Conservation (phyloP, 257 asterid species). For the Nicotiana tabacum region DNA sequence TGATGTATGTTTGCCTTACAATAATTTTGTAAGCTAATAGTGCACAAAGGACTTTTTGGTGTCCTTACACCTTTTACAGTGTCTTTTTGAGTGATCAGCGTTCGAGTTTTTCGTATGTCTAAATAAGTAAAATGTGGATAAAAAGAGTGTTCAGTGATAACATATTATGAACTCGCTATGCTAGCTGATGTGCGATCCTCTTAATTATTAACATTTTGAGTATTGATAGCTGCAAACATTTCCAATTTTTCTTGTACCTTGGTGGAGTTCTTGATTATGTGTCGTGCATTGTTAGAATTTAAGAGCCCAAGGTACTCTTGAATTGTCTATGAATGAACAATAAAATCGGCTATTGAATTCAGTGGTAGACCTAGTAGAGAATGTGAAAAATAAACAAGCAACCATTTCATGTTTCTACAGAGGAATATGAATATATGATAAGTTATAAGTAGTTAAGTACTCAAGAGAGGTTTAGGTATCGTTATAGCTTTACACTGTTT, state of each 20-base stretch:
- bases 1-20: neutral
- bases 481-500: neutral
- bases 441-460: neutral
- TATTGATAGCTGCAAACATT: neutral
- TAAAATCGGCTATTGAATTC: neutral
- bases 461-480: neutral
- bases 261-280: neutral
- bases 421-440: neutral
- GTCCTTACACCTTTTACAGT: neutral
- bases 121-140: neutral
- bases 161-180: neutral
- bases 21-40: neutral
- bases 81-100: neutral
- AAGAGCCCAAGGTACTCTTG: neutral
- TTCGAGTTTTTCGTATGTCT: neutral
- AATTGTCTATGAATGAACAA: neutral
- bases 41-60: neutral
- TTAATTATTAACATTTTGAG: neutral
- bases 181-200: neutral
- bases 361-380: neutral
- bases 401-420: neutral
- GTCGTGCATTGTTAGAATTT: neutral
- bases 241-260: neutral
- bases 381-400: neutral
- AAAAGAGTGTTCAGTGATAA: neutral